These are phyloP conservation scores for Choricystis sp. DNA, from an alignment of 139 green algal genomes.

Conservation along the genomic window DNA sequence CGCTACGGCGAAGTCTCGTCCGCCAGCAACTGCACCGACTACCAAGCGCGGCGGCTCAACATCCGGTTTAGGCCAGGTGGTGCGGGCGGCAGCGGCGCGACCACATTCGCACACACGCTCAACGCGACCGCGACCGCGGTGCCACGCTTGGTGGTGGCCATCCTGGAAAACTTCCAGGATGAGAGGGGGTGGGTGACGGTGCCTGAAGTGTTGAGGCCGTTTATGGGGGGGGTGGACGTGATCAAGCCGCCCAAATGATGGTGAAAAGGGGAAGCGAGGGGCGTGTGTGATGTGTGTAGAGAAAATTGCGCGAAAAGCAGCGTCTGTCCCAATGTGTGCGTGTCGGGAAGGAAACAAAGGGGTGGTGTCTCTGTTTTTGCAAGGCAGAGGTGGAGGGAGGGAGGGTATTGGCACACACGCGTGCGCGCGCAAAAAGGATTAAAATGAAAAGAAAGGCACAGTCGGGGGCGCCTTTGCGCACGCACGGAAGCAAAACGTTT, in stretches of 20 bases:
- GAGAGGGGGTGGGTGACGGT: constrained; percentile 75
- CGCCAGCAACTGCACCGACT: constrained; percentile 98
- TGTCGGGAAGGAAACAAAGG: too few relatives aligned
- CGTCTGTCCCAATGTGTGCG: too few relatives aligned
- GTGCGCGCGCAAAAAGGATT: too few relatives aligned
- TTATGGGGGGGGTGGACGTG: constrained; percentile 73
- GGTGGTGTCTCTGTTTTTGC: too few relatives aligned
- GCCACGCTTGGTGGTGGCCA: constrained; percentile 89
- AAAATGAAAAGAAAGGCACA: too few relatives aligned
- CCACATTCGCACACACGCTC: constrained; percentile 87
- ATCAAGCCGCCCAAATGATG: constrained; percentile 19
- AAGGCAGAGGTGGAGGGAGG: too few relatives aligned
- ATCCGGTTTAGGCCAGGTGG: constrained; percentile 43
- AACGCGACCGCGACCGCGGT: constrained; percentile 95
- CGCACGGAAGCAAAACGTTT: too few relatives aligned
- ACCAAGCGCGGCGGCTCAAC: constrained; percentile 77
- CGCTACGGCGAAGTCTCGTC: constrained; percentile 89
- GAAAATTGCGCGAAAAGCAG: too few relatives aligned
- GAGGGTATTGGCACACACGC: too few relatives aligned
- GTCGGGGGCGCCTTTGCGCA: too few relatives aligned
- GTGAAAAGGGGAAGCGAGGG: background rate
- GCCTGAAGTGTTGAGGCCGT: constrained; percentile 69
- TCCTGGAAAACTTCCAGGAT: constrained; percentile 94
- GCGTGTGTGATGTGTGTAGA: too few relatives aligned
- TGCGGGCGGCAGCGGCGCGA: too few relatives aligned